Evolutionary conservation across 495 filamentous ascomycete species (phyloP).

Genomic region (Aspergillus nidulans): DNA sequence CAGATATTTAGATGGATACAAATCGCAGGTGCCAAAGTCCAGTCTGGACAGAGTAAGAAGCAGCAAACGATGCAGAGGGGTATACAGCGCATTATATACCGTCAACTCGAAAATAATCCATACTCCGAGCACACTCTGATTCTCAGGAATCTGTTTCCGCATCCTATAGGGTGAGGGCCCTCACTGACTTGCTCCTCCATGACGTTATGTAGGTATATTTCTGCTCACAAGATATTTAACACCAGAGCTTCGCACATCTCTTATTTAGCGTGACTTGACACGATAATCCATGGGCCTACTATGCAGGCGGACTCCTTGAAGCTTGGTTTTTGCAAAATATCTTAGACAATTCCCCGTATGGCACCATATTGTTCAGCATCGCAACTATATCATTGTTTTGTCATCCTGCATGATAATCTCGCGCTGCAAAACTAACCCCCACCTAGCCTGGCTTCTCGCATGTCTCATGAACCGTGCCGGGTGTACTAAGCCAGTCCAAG

Average conservation of each 20-base stretch:
- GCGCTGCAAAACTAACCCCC: background rate
- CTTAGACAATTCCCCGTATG: background rate
- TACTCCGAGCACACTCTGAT: background rate
- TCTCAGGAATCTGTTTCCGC: background rate
- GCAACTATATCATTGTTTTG: background rate
- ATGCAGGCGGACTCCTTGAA: background rate
- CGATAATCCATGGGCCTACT: background rate
- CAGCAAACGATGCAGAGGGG: background rate
- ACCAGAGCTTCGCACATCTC: background rate
- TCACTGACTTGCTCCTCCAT: background rate
- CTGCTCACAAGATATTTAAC: background rate
- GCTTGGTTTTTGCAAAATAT: background rate
- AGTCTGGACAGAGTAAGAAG: background rate
- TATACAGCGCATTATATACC: constrained; percentile 2
- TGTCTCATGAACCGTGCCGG: background rate
- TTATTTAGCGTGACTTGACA: background rate
- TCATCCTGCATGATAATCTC: background rate
- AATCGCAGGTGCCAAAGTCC: background rate
- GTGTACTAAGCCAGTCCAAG: background rate
- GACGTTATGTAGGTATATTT: background rate
- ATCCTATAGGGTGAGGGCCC: background rate
- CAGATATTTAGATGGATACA: background rate
- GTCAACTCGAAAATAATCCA: constrained; percentile 2
- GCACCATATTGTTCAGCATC: background rate
- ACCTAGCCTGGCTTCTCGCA: background rate